A percentile compares a stretch with the other conserved stretches of the same genome.
Evolutionary conservation across 1,284 basidiomycete genomes (phyloP).

Genomic region (Trametes pubescens): DNA sequence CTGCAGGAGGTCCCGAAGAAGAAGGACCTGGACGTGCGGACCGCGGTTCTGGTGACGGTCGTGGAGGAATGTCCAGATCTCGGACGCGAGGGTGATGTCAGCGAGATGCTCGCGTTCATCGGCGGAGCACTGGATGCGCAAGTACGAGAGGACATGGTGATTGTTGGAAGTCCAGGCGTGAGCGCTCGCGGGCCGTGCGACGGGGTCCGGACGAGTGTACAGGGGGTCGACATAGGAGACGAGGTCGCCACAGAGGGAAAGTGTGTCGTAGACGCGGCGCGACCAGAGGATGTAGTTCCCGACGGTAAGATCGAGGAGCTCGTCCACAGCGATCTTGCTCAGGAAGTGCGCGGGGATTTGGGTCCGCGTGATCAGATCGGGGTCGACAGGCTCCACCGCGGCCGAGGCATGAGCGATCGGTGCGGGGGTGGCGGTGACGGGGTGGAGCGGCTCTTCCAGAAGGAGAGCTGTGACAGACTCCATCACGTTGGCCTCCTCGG

Average conservation of each 20-base stretch:
- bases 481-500: too few relatives aligned
- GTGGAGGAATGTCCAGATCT: slow-evolving; percentile 14
- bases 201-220: not conserved
- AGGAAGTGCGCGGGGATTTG: slow-evolving; percentile 7
- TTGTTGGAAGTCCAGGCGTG: slow-evolving; percentile 10
- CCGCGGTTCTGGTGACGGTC: slow-evolving; percentile 21
- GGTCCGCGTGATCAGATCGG: not conserved
- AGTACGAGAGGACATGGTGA: not conserved
- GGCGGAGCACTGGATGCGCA: slow-evolving; percentile 5
- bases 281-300: slow-evolving; percentile 17
- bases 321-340: not conserved
- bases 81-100: not conserved
- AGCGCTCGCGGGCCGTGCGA: not conserved
- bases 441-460: not conserved
- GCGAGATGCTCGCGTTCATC: slow-evolving; percentile 12
- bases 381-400: not conserved
- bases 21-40: slow-evolving; percentile 24
- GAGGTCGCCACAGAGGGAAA: slow-evolving; percentile 12
- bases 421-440: not conserved
- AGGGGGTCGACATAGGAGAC: slow-evolving; percentile 1
- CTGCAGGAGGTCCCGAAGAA: slow-evolving; percentile 23
- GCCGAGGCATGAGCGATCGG: not conserved
- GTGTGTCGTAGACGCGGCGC: not conserved
- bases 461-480: not conserved
- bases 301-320: slow-evolving; percentile 8